Conservation (phyloP, 495 filamentous ascomycete genomes). For the Endocarpon pusillum region DNA sequence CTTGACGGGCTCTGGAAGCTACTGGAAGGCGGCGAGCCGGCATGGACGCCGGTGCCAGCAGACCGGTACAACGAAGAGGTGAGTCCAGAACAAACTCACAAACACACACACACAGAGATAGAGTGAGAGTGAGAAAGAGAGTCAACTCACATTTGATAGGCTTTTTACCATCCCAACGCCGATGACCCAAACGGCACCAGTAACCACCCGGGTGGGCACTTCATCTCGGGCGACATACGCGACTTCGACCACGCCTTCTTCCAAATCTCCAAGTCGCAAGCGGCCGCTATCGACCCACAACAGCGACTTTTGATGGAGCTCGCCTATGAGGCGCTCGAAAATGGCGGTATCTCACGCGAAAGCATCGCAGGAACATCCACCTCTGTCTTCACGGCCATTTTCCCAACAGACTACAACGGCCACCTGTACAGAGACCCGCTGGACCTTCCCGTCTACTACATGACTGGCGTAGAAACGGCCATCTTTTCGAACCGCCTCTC, state of each 20-base stretch:
- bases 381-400: background rate
- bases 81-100: too few species aligned
- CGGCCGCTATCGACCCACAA: conserved; percentile 33
- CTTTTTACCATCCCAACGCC: background rate
- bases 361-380: background rate
- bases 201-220: conserved; percentile 17
- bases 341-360: conserved; percentile 11
- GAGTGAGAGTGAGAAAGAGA: too few species aligned
- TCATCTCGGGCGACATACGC: conserved; percentile 26
- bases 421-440: background rate
- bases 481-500: conserved; percentile 26
- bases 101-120: too few species aligned
- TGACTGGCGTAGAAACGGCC: conserved; percentile 17
- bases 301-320: conserved; percentile 38
- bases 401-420: background rate
- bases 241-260: conserved; percentile 41
- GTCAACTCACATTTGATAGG: too few species aligned
- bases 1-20: conserved; percentile 22
- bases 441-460: background rate
- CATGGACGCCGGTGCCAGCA: background rate
- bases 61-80: background rate
- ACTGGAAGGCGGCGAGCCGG: background rate
- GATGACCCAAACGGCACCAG: conserved; percentile 4
- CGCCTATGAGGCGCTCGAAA: conserved; percentile 43
- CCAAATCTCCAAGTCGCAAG: conserved; percentile 38